Conservation (phyloP, 495 filamentous ascomycete genomes). For the Glonium stellatum region DNA sequence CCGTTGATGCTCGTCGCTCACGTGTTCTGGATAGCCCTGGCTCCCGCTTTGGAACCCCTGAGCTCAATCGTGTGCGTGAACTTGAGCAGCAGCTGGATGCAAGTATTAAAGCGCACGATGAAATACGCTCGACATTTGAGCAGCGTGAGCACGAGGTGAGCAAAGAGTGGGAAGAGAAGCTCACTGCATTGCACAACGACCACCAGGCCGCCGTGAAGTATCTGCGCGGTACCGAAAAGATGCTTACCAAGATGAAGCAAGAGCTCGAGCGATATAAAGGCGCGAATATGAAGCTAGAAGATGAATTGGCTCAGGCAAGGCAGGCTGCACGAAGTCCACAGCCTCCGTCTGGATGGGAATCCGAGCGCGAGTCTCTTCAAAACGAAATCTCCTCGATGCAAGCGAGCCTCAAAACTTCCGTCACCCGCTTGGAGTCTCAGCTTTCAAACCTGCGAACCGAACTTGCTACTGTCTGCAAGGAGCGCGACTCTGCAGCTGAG, state of each 20-base stretch:
- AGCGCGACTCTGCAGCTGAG: conserved; percentile 60
- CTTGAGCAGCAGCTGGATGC: conserved; percentile 83
- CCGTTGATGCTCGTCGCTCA: conserved; percentile 49
- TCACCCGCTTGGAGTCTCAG: conserved; percentile 57
- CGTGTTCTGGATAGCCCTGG: conserved; percentile 55
- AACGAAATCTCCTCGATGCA: conserved; percentile 61
- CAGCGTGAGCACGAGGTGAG: conserved; percentile 76
- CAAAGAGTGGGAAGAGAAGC: conserved; percentile 78
- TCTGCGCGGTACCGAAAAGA: conserved; percentile 97
- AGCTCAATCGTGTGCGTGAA: conserved; percentile 73
- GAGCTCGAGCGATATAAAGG: conserved; percentile 83
- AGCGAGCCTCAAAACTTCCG: conserved; percentile 54
- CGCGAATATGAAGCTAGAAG: conserved; percentile 74
- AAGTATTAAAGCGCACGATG: conserved; percentile 71
- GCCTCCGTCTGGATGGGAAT: conserved; percentile 61
- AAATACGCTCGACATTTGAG: conserved; percentile 69
- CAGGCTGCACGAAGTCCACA: conserved; percentile 32
- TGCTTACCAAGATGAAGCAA: conserved; percentile 97
- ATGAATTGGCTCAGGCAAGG: conserved; percentile 56
- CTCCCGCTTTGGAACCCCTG: conserved; percentile 69
- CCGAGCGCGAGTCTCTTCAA: conserved; percentile 61
- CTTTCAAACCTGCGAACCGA: conserved; percentile 60
- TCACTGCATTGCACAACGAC: conserved; percentile 88
- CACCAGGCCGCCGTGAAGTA: conserved; percentile 99
- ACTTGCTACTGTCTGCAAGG: conserved; percentile 53